phyloP scores from a whole-genome alignment of 148 eudicot species.

The Chenopodium album region DNA sequence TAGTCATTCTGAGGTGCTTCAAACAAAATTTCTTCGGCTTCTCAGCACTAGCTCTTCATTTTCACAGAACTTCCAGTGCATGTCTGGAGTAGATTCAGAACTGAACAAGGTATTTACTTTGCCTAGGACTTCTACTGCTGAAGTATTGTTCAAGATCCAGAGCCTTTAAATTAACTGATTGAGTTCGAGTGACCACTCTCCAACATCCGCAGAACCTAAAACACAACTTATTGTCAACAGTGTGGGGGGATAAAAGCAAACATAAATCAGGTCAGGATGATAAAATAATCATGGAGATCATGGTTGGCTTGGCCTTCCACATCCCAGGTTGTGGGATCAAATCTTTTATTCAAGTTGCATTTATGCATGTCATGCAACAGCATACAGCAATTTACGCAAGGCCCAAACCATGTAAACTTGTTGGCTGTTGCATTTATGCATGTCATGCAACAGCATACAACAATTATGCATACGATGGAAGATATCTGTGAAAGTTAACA shows the following conservation, averaged over 20 bases:
- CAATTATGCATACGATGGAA: background rate
- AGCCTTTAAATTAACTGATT: conserved; percentile 5
- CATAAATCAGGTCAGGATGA: background rate
- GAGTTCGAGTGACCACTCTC: conserved; percentile 38
- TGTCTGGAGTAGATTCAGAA: background rate
- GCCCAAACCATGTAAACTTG: background rate
- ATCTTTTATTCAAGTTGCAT: background rate
- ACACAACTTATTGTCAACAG: background rate
- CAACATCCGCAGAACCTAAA: conserved; percentile 71
- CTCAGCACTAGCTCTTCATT: background rate
- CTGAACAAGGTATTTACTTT: background rate
- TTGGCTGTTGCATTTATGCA: background rate
- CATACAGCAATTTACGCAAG: background rate
- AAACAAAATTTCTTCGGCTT: background rate
- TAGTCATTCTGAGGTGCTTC: background rate
- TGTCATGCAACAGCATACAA: background rate
- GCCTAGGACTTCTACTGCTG: background rate
- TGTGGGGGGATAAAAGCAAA: background rate
- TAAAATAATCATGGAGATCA: background rate
- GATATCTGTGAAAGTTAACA: background rate
- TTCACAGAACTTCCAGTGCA: background rate
- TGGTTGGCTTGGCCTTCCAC: background rate
- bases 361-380: background rate
- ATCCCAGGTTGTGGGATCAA: background rate
- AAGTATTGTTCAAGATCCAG: conserved; percentile 8